A percentile compares a stretch with the other conserved stretches of the same genome.
These are phyloP conservation scores for Trichoderma asperellum DNA, from an alignment of 2,329 filamentous ascomycete genomes.

Conservation along the genomic window DNA sequence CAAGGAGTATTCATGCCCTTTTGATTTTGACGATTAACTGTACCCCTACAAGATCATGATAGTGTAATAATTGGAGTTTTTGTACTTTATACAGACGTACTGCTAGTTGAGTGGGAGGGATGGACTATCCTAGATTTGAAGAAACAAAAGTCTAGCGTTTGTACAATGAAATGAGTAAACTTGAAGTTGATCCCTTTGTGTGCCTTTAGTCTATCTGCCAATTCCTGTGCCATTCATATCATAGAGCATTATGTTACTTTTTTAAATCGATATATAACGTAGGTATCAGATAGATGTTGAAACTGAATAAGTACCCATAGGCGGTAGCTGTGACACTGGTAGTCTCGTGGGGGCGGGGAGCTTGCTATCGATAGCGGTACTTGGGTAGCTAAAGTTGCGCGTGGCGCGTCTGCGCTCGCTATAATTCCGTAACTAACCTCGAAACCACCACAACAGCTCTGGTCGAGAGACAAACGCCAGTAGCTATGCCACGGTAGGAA, in stretches of 20 bases:
- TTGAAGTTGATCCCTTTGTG: not conserved
- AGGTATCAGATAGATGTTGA: not conserved
- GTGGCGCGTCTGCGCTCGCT: conserved; percentile 22
- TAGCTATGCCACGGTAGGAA: conserved; percentile 38
- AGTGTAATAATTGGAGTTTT: conserved; percentile 19
- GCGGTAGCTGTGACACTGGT: not conserved
- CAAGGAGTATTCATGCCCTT: conserved; percentile 1
- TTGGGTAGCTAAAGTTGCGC: conserved; percentile 2
- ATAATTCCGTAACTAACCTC: not conserved
- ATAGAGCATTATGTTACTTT: not conserved
- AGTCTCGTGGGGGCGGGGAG: conserved; percentile 25
- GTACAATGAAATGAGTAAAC: too few species aligned
- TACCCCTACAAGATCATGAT: conserved; percentile 8
- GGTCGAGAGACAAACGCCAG: conserved; percentile 17
- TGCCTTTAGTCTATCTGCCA: not conserved
- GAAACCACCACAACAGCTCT: conserved; percentile 14
- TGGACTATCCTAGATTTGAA: not conserved
- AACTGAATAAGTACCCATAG: not conserved
- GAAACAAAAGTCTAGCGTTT: conserved; percentile 6
- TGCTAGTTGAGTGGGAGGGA: not conserved
- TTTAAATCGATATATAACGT: not conserved
- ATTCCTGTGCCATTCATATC: not conserved
- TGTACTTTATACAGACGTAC: conserved; percentile 1
- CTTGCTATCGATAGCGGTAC: conserved; percentile 24
- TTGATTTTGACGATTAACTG: conserved; percentile 16